Evolutionary conservation across 257 asterid species (phyloP).

Genomic region (Solanum sparsipilum): DNA sequence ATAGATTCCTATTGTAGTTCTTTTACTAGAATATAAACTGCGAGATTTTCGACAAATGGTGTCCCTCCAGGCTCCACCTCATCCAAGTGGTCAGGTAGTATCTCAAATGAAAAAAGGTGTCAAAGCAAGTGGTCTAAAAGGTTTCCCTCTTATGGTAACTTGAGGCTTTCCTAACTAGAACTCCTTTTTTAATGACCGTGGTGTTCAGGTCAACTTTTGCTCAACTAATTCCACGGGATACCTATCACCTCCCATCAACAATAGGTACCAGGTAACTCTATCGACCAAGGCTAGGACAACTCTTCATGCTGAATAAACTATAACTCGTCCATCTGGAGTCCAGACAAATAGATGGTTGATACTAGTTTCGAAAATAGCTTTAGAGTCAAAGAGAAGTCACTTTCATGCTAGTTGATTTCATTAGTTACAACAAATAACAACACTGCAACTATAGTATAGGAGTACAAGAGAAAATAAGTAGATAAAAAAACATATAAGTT

Average conservation of each 20-base stretch:
- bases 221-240: background rate
- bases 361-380: background rate
- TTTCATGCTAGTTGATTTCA: background rate
- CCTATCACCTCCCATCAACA: background rate
- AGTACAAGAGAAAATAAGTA: background rate
- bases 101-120: conserved; percentile 7
- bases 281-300: background rate
- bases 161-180: background rate
- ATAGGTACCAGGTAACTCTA: background rate
- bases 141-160: background rate
- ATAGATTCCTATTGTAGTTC: conserved; percentile 21
- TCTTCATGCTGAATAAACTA: background rate
- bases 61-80: conserved; percentile 20
- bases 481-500: background rate
- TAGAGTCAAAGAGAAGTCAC: background rate
- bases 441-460: background rate
- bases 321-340: background rate
- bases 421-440: background rate
- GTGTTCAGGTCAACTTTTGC: background rate
- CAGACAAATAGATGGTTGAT: background rate
- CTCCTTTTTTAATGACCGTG: background rate
- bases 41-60: background rate
- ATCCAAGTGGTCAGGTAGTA: background rate
- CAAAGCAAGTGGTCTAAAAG: background rate
- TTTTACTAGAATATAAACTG: conserved; percentile 12